Base-by-base conservation (phyloP, 1,139 yeast genomes). In the Sugiyamaella novakii region DNA sequence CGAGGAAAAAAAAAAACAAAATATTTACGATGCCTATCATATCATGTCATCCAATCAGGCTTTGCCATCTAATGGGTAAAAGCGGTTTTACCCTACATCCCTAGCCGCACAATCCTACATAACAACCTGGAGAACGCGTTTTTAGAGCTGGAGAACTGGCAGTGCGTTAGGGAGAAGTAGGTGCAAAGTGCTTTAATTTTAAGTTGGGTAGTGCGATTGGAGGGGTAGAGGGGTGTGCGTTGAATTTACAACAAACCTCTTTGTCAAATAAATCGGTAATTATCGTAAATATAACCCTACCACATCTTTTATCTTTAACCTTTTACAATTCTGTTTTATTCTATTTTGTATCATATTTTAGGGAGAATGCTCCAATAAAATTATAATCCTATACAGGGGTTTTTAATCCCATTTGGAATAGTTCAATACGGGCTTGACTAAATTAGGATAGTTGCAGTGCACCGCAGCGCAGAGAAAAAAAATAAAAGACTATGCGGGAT, bases 61-160 rank as follows among this genome's bases (percentile, higher is more conserved):
- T 28, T 4, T 12, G n/a, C 14, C 10, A 22, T 22, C 22, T 31
- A 31, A 4, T 31, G 12, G 22, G 11, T 17, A 17, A 19, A 34
- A 22, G 14, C 38, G 38, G 38, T 34, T 34, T 34, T 34, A 34
- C 38, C 38, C 38, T 34, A 34, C 38, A 34, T 34, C 38, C 38
- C 8, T 22, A 22, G 8, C 8, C 8, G 25, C 25, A 8, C 25
- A 22, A 6, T 22, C 5, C 8, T 22, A 5, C 25, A 22, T 22
- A 8, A 8, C 25, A 22, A 8, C 8, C 5, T 6, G 25, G 19
- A 14, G 17, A 31, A 12, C 4, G 25, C 8, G 25, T 22, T 5
- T 6, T 5, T 22, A 8, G 8, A 22, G 25, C 8, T 22, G 25
- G 8, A 8, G 5, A 8, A 22, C 5, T 5, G 25, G 5, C 8